Evolutionary conservation across 306 rosid genomes (phyloP), one percentile per base, ranked within the genome.

Genomic region (Purshia tridentata): DNA sequence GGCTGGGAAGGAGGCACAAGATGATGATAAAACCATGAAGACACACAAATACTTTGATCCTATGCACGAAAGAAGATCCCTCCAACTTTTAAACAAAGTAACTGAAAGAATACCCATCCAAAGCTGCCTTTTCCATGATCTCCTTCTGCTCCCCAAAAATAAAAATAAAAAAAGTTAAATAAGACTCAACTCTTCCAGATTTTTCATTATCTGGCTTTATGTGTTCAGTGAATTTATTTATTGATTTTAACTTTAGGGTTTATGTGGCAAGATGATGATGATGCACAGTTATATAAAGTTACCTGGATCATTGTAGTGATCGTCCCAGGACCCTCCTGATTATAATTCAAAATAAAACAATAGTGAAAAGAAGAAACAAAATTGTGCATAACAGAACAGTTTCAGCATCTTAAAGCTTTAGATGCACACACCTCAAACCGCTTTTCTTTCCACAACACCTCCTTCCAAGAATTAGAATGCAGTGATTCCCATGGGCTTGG

Each of bases 321-420:
- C 86, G 69, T 81, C 79, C 98, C 97, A 71, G 98, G 88, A 73
- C 83, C 81, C 22, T 74, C 89, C 97, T 94, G 84, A 73, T 75
- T 56, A 53, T 49, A 78, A 45, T 47, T 65, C 10, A 72, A 47
- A 59, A 78, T 41, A 76, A 76, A 70, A 80, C 35, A 75, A 39
- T 39, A 44, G 11, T 37, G 12, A 42, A 51, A 67, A 59, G 5
- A 3, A 14, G 4, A 45, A 12, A 69, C 39, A 15, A 20, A 58
- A 6, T 6, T 20, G n/a, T 8, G 29, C 35, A 42, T 51, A 10
- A 16, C 10, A 39, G 46, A 44, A 62, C 4, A 3, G 15, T 19
- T 40, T 23, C 11, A 44, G 58, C 9, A 57, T 50, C 45, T 8
- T 29, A 42, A 67, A 48, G 35, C 70, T 35, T 11, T 20, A 16